Evolutionary conservation across 306 rosid species (phyloP), one percentile per base, ranked within the genome.

Genomic region (Sesbania bispinosa): DNA sequence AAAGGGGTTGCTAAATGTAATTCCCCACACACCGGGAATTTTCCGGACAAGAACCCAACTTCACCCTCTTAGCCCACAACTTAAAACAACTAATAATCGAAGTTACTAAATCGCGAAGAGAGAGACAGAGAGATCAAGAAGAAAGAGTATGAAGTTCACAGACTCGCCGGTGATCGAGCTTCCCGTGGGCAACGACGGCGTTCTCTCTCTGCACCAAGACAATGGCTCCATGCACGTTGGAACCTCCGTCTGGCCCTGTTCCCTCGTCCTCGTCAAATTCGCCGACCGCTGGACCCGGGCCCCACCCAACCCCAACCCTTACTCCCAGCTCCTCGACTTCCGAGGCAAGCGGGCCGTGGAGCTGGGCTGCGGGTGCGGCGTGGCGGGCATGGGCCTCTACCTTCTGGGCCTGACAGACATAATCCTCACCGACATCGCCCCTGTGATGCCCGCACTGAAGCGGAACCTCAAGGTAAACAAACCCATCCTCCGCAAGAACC

Each of bases 171-270:
- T 80, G 21, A 73, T 93, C 13, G 89, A 93, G 68, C 97, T 93
- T 2, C 81, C 89, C 21, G 97, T 93, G 10, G 79, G 85, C n/a
- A 41, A 38, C 77, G 39, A 38, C 77, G 38, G 77, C 83, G 76
- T 75, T 21, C 83, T 93, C 41, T 87, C 98, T 4, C 59, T 90
- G 5, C 97, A 88, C 10, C 98, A 93, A 77, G 96, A 90, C 86
- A 93, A 93, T 45, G 92, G 90, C 3, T 88, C 98, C 71, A 48
- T 93, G 73, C 96, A 93, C 81, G 97, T 90, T 13, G 97, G 96
- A 33, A 93, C 93, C 76, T 79, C 97, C 77, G 97, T 93, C 32
- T 90, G 98, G 98, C 97, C 98, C 0, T 93, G 98, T 60, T 93
- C 97, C 33, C 85, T 93, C 27, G 85, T 93, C 75, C 94, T 93